phyloP scores from a whole-genome alignment of 2,329 filamentous ascomycete species.

The Aspergillus sp. region DNA sequence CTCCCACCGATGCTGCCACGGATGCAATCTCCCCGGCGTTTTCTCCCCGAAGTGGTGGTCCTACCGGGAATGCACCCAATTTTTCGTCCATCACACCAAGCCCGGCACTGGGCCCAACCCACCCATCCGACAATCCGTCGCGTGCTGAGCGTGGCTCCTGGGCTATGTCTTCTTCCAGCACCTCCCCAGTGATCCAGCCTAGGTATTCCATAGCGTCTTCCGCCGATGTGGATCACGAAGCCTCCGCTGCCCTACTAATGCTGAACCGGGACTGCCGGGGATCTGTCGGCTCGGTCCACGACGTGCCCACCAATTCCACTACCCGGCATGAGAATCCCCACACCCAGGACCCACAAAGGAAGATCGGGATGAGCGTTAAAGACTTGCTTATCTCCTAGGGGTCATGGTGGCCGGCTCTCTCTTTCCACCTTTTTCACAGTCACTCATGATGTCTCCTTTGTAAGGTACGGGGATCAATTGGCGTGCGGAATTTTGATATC shows the following conservation, averaged over 20 bases:
- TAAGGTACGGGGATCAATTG: neutral
- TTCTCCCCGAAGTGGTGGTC: conserved; percentile 33
- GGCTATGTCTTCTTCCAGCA: conserved; percentile 23
- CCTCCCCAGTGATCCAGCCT: conserved; percentile 29
- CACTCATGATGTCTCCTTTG: conserved; percentile 1
- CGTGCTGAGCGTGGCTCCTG: conserved; percentile 27
- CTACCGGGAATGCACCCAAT: conserved; percentile 25
- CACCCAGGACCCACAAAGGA: conserved; percentile 30
- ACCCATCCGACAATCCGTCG: conserved; percentile 24
- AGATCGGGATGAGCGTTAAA: conserved; percentile 57
- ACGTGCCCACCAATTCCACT: conserved; percentile 20
- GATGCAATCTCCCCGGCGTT: conserved; percentile 36
- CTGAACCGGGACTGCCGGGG: conserved; percentile 74
- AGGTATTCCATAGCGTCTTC: conserved; percentile 46
- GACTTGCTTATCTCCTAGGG: conserved; percentile 55
- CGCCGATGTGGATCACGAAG: conserved; percentile 70
- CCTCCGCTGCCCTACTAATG: conserved; percentile 85
- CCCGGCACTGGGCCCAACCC: conserved; percentile 37
- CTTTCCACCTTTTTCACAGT: neutral
- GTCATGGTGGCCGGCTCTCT: conserved; percentile 6
- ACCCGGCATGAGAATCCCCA: conserved; percentile 6
- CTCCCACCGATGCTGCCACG: conserved; percentile 24
- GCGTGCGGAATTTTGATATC: neutral
- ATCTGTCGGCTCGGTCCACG: conserved; percentile 37
- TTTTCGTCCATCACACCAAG: conserved; percentile 39